phyloP scores from a whole-genome alignment of 2,329 filamentous ascomycete species.

The Colletotrichum acutatum region DNA sequence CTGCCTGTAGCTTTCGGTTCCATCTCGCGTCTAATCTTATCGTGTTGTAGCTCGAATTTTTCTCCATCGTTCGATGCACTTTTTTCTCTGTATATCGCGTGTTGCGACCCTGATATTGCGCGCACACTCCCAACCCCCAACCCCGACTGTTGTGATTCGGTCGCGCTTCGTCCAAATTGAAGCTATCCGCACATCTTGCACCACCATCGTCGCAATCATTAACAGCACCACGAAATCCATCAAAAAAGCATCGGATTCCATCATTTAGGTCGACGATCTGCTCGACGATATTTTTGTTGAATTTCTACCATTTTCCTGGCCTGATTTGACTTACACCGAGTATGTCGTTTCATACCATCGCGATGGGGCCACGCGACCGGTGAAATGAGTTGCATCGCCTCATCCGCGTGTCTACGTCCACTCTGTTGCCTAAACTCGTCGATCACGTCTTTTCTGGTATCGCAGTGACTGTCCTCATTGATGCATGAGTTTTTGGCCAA shows the following conservation, averaged over 20 bases:
- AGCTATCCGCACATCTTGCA: slow-evolving; percentile 37
- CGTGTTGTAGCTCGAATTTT: slow-evolving; percentile 8
- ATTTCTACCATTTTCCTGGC: slow-evolving; percentile 25
- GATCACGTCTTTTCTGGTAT: no score
- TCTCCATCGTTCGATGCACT: slow-evolving; percentile 5
- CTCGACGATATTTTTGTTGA: slow-evolving; percentile 21
- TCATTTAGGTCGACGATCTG: slow-evolving; percentile 26
- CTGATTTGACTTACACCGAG: slow-evolving; percentile 35
- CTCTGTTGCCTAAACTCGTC: background rate
- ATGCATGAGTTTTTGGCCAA: background rate
- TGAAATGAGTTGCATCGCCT: background rate
- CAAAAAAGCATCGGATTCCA: slow-evolving; percentile 6
- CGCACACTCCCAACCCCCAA: background rate
- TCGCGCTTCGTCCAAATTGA: slow-evolving; percentile 26
- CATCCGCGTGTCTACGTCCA: background rate
- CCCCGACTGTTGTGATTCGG: slow-evolving; percentile 4
- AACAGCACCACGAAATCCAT: slow-evolving; percentile 1
- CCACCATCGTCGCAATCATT: slow-evolving; percentile 22
- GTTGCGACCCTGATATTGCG: slow-evolving; percentile 14
- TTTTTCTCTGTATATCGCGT: background rate
- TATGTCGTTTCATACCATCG: slow-evolving; percentile 9
- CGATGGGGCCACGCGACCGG: slow-evolving; percentile 26
- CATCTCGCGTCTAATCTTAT: background rate
- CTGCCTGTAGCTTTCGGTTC: slow-evolving; percentile 7
- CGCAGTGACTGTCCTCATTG: no score